phyloP scores from a whole-genome alignment of 371 early-diverging fungal genomes.

The Haplosporangium sp. region DNA sequence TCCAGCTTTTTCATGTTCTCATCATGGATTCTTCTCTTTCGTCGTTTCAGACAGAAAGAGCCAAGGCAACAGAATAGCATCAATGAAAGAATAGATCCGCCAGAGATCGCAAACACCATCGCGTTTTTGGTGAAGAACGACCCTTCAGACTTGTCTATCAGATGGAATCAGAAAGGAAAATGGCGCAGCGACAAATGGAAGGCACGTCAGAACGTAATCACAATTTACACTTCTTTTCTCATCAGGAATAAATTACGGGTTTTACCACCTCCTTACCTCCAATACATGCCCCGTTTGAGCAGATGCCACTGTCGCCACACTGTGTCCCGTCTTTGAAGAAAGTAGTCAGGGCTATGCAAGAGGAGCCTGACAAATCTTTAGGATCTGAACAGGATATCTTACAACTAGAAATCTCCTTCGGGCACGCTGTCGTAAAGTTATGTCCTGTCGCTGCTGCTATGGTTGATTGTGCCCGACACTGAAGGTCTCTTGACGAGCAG shows the following conservation, averaged over 20 bases:
- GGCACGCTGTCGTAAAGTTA: slow-evolving; percentile 62
- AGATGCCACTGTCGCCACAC: slow-evolving; percentile 80
- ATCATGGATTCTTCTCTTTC: slow-evolving; percentile 7
- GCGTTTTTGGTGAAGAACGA: slow-evolving; percentile 33
- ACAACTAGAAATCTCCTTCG: slow-evolving; percentile 60
- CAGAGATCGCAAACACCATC: slow-evolving; percentile 18
- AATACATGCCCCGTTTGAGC: slow-evolving; percentile 61
- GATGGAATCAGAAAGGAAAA: background rate
- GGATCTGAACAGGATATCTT: slow-evolving; percentile 29
- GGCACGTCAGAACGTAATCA: background rate
- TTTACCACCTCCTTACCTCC: slow-evolving; percentile 43
- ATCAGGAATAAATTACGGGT: background rate
- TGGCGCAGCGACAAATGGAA: background rate
- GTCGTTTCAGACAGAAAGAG: slow-evolving; percentile 21
- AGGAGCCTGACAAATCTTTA: background rate
- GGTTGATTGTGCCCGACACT: slow-evolving; percentile 67
- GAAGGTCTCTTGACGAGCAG: slow-evolving; percentile 86
- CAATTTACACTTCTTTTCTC: background rate
- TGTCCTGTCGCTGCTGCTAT: slow-evolving; percentile 40
- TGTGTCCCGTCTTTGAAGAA: slow-evolving; percentile 89
- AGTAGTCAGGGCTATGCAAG: slow-evolving; percentile 76
- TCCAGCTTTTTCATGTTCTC: slow-evolving; percentile 16
- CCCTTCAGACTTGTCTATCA: slow-evolving; percentile 11
- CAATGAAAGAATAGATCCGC: slow-evolving; percentile 8
- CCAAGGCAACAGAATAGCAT: slow-evolving; percentile 26